These are phyloP conservation scores for Dactylella cylindrospora DNA, from an alignment of 2,329 filamentous ascomycete genomes.

Conservation along the genomic window DNA sequence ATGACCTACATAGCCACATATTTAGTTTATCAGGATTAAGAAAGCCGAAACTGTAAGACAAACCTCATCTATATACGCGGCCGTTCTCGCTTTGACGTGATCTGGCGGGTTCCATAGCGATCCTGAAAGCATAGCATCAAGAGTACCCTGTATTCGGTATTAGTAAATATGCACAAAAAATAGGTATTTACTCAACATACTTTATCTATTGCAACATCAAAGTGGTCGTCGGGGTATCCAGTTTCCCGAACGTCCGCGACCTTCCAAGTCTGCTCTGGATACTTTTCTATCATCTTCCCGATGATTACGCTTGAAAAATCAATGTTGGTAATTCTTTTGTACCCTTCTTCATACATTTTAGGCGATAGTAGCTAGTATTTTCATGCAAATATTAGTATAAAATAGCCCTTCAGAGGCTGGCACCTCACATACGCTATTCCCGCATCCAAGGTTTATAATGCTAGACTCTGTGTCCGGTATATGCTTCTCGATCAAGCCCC, in stretches of 20 bases:
- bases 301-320: conserved; percentile 47
- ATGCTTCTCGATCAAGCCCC: conserved; percentile 38
- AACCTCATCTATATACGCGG: conserved; percentile 46
- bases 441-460: conserved; percentile 46
- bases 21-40: too few relatives aligned
- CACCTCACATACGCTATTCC: conserved; percentile 40
- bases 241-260: conserved; percentile 46
- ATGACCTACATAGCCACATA: conserved; percentile 43
- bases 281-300: conserved; percentile 44
- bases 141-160: conserved; percentile 34
- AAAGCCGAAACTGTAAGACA: not conserved
- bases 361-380: conserved; percentile 41
- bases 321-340: conserved; percentile 43
- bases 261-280: conserved; percentile 44
- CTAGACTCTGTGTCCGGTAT: conserved; percentile 37
- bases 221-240: conserved; percentile 19
- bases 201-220: conserved; percentile 47
- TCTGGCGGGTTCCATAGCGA: conserved; percentile 46
- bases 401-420: not conserved
- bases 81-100: conserved; percentile 44
- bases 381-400: not conserved
- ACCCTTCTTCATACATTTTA: conserved; percentile 43
- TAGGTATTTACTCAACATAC: too few relatives aligned
- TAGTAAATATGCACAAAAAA: not conserved
- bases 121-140: conserved; percentile 47